Evolutionary conservation across 106 monocot species (phyloP), one percentile per base, ranked within the genome.

Genomic region (Amphibolis antarctica): DNA sequence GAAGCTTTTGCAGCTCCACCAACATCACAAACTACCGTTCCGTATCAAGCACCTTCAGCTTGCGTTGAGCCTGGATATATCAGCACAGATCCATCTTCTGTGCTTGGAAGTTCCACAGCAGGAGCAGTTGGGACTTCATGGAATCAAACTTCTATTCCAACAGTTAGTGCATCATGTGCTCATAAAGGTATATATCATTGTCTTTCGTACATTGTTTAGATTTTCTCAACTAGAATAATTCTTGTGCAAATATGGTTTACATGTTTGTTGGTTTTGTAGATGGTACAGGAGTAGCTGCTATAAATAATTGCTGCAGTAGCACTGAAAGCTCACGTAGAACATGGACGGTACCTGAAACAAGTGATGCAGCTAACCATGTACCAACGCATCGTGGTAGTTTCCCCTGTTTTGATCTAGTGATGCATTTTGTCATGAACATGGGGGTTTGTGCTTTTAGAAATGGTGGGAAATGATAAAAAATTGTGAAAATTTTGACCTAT

Each of bases 281-380:
- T 68, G 82, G 82, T 76, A 63, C 62, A 48, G 76, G 64, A 21
- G 64, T 65, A 66, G 42, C 61, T 6, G 57, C 44, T 47, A 46
- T 69, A 43, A 84, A 82, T 59, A 84, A 84, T 82, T 81, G 76
- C 52, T 80, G 68, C 22, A 86, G 86, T 61, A 82, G 84, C 71
- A 80, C 64, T 28, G 81, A 79, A 43, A 81, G 83, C 42, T 71
- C 81, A 55, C 56, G 62, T 66, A 55, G 72, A 55, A 62, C 79
- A 30, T 64, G 76, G 80, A 74, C 71, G 60, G 53, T 43, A 57
- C 66, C 74, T 67, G 86, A 86, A 72, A 70, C 69, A 46, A 77
- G 64, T 66, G 89, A 86, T 76, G 80, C 84, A 67, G 73, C 56
- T 52, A 82, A 80, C 70, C 84, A 78, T 62, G 76, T 74, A 12